Base-by-base conservation (phyloP, 2,329 filamentous ascomycete species). In the Trichoderma sp. region DNA sequence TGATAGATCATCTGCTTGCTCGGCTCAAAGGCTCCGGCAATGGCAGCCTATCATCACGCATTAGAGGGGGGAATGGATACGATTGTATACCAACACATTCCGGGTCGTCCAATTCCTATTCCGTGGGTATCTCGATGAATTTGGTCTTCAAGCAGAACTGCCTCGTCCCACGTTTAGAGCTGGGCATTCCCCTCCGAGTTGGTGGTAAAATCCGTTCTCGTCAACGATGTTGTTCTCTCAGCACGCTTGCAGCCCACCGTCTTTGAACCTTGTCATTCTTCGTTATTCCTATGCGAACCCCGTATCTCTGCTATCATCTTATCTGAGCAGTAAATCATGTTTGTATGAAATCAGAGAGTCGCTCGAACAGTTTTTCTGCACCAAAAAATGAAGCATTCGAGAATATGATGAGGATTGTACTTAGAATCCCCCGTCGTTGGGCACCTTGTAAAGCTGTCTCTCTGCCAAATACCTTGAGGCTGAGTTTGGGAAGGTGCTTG, bases 1-100 rank as follows among this genome's bases (percentile, higher is more conserved):
- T 57, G 64, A 67, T 30, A 21, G 32, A 57, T 67, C 64, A 67
- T 58, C 32, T 66, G 51, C n/a, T 56, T 65, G 43, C 21, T 57
- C 26, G 51, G 51, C 34, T 67, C 9, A 30, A 15, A 67, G 24
- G 11, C 32, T 30, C 51, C 53, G 32, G 32, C 24, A 34, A 11
- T 43, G 24, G 14, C 34, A 28, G 21, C 32, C 32, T 21, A 14
- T 39, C 1, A 39, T 6, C 32, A 32, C 36, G 24, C 34, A 21
- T 47, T 11, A 26, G 4, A n/a, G 39, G 12, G 26, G 18, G 34
- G 26, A 24, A 21, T 30, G 32, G 24, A 68, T n/a, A 30, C 58
- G 8, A 3, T 8, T 61, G 58, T n/a, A 32, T 57, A 39, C 11
- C 47, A 53, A 21, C 63, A 6, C 15, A 14, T 30, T 68, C 12